Percentiles rank a stretch among this genome's conserved stretches.
Conservation (phyloP, 2,329 filamentous ascomycete genomes). For the Pseudocercospora eumusae region DNA sequence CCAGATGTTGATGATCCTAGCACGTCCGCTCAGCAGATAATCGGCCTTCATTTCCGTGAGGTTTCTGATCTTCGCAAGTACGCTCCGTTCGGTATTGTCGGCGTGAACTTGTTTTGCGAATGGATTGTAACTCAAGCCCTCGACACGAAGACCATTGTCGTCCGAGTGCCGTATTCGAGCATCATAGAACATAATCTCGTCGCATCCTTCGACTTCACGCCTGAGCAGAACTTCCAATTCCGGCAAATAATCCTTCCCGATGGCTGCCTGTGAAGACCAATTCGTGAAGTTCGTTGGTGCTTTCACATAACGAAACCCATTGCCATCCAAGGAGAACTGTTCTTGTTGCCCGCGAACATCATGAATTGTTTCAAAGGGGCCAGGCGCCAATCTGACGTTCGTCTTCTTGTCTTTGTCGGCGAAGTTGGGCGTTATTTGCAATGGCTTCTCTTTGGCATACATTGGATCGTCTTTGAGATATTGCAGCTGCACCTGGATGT, state of each 20-base stretch:
- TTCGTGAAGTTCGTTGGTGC: slow-evolving; percentile 19
- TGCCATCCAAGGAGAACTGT: slow-evolving; percentile 18
- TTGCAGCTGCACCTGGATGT: slow-evolving; percentile 38
- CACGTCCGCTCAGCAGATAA: slow-evolving; percentile 17
- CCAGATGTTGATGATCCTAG: slow-evolving; percentile 25
- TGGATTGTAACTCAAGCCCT: slow-evolving; percentile 33
- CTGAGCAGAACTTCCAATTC: slow-evolving; percentile 25
- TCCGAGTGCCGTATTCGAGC: slow-evolving; percentile 31
- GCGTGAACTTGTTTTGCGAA: slow-evolving; percentile 37
- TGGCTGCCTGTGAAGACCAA: slow-evolving; percentile 25
- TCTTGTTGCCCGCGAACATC: slow-evolving; percentile 40
- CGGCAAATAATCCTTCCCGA: slow-evolving; percentile 15
- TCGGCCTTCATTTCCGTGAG: slow-evolving; percentile 34
- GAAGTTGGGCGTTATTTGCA: slow-evolving; percentile 36
- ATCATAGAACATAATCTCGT: slow-evolving; percentile 35
- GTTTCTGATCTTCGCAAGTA: slow-evolving; percentile 31
- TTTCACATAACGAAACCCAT: slow-evolving; percentile 34
- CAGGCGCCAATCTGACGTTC: slow-evolving; percentile 30
- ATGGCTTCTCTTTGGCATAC: slow-evolving; percentile 32
- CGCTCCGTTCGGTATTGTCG: slow-evolving; percentile 35
- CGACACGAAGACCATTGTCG: slow-evolving; percentile 28
- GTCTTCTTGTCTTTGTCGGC: slow-evolving; percentile 29
- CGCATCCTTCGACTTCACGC: slow-evolving; percentile 30
- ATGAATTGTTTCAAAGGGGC: slow-evolving; percentile 38
- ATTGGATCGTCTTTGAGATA: slow-evolving; percentile 35